Evolutionary conservation across 208 protist genomes (phyloP).

Genomic region (Blastocrithidia nonstop): DNA sequence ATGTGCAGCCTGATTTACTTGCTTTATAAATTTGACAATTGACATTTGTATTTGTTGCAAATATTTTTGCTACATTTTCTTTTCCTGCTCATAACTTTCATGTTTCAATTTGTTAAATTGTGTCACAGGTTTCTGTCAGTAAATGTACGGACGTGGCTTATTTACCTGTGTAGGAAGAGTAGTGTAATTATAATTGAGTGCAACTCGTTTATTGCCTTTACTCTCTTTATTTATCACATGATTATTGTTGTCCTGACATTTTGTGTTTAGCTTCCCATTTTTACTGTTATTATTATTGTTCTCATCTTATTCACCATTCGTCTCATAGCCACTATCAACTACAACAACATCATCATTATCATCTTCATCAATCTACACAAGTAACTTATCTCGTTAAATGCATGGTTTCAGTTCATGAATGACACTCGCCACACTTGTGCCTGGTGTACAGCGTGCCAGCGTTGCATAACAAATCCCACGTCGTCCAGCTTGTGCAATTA

Average conservation of each 20-base stretch:
- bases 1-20: constrained; percentile 10
- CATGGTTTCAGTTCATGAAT: too few relatives aligned
- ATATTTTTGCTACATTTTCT: constrained; percentile 6
- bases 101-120: too few relatives aligned
- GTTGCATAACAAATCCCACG: constrained; percentile 7
- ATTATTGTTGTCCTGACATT: too few relatives aligned
- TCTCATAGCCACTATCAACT: background rate
- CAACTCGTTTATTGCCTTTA: constrained; percentile 9
- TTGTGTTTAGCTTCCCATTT: too few relatives aligned
- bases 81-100: too few relatives aligned
- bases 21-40: constrained; percentile 32
- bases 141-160: too few relatives aligned
- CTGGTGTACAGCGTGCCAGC: constrained; percentile 13
- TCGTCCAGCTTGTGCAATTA: constrained; percentile 12
- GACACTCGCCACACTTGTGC: background rate
- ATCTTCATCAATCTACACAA: background rate
- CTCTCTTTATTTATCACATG: background rate
- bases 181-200: constrained; percentile 15
- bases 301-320: background rate
- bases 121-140: too few relatives aligned
- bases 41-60: constrained; percentile 11
- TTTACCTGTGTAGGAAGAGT: too few relatives aligned
- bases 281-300: constrained; percentile 1
- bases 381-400: too few relatives aligned
- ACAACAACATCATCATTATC: background rate